These are phyloP conservation scores for Scenedesmus sp. DNA, from an alignment of 163 green algal genomes.

Conservation along the genomic window DNA sequence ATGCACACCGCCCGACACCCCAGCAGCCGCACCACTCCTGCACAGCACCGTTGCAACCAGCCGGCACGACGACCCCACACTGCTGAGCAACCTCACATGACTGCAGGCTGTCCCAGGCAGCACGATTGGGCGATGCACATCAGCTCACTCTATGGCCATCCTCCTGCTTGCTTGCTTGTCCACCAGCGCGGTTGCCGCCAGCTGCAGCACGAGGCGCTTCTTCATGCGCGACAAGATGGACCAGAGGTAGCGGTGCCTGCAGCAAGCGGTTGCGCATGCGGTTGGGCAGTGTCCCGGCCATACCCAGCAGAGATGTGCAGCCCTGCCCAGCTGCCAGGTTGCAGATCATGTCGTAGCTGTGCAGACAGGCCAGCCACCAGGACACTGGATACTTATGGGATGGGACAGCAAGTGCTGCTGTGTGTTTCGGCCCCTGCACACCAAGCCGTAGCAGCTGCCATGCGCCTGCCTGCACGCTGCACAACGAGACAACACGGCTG, in stretches of 20 bases:
- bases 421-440: background rate
- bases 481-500: background rate
- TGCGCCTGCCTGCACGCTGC: background rate
- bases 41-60: background rate
- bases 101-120: too few species aligned
- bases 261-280: background rate
- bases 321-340: background rate
- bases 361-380: background rate
- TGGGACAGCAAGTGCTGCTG: background rate
- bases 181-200: slow-evolving; percentile 6
- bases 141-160: slow-evolving; percentile 46
- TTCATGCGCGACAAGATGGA: slow-evolving; percentile 36
- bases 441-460: background rate
- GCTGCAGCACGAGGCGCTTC: slow-evolving; percentile 33
- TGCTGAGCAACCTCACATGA: background rate
- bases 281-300: background rate
- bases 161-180: slow-evolving; percentile 43
- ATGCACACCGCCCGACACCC: background rate
- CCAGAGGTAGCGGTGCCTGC: slow-evolving; percentile 48
- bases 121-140: too few species aligned
- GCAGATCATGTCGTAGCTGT: background rate
- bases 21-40: background rate
- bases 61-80: too few species aligned
- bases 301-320: background rate
- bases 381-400: too few species aligned